Conservation (phyloP, 768 basidiomycete species). For the Thelephora ganbajun region DNA sequence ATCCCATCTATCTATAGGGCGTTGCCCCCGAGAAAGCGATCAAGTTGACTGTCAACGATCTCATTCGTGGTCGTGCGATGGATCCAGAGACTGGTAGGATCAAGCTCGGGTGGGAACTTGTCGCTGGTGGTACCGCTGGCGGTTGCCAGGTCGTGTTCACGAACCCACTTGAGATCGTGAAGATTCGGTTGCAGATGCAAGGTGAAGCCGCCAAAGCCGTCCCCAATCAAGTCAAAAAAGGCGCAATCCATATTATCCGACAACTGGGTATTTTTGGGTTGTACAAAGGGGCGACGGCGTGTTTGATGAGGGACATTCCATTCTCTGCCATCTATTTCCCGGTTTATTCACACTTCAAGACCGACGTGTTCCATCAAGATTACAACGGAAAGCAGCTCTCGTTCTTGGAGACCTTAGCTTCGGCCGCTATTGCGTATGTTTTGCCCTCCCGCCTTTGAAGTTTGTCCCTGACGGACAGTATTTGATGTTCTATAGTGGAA, state of each 20-base stretch:
- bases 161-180: conserved; percentile 95
- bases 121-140: conserved; percentile 88
- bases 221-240: conserved; percentile 33
- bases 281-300: conserved; percentile 88
- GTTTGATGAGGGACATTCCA: conserved; percentile 88
- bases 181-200: conserved; percentile 91
- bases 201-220: conserved; percentile 83
- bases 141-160: conserved; percentile 99
- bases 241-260: conserved; percentile 85
- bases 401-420: conserved; percentile 76
- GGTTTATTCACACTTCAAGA: conserved; percentile 81
- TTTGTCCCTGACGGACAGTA: conserved; percentile 2
- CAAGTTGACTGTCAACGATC: conserved; percentile 92
- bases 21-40: conserved; percentile 97
- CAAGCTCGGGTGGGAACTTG: conserved; percentile 75
- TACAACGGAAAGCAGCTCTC: conserved; percentile 87
- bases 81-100: conserved; percentile 97
- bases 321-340: conserved; percentile 93
- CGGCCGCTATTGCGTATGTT: conserved; percentile 71
- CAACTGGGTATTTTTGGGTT: conserved; percentile 86
- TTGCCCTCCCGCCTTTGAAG: background rate
- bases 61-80: conserved; percentile 69
- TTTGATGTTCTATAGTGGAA: conserved; percentile 47
- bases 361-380: conserved; percentile 90
- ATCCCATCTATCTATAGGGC: conserved; percentile 35